Percentiles rank a stretch among this genome's conserved stretches.
phyloP scores from a whole-genome alignment of 352 stramenopile species.

The Phytophthora hibernalis region DNA sequence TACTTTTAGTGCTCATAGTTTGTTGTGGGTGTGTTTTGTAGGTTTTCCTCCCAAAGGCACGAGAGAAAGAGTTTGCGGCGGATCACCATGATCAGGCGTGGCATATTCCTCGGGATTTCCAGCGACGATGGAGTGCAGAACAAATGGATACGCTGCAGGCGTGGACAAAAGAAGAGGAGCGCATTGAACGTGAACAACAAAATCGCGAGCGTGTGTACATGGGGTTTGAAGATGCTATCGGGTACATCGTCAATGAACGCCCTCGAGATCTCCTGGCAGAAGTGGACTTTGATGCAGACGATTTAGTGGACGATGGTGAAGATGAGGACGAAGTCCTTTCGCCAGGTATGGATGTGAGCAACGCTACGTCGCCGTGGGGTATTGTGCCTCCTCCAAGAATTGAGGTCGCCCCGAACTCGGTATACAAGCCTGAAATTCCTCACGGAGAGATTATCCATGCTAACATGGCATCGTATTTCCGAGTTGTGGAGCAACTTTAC shows the following conservation, averaged over 20 bases:
- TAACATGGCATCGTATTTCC: slow-evolving; percentile 75
- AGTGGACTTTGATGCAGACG: slow-evolving; percentile 64
- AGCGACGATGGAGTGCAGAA: slow-evolving; percentile 69
- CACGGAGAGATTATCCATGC: slow-evolving; percentile 73
- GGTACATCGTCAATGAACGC: slow-evolving; percentile 76
- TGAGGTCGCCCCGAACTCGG: slow-evolving; percentile 58
- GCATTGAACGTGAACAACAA: slow-evolving; percentile 60
- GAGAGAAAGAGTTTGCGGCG: slow-evolving; percentile 26
- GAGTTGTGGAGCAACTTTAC: slow-evolving; percentile 67
- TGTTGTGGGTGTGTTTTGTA: slow-evolving; percentile 9
- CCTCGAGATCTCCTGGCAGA: slow-evolving; percentile 57
- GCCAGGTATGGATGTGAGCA: slow-evolving; percentile 29
- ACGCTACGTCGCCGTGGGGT: slow-evolving; percentile 56
- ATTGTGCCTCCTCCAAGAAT: slow-evolving; percentile 60
- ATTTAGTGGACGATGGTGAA: slow-evolving; percentile 76
- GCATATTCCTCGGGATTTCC: slow-evolving; percentile 66
- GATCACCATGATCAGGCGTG: slow-evolving; percentile 30
- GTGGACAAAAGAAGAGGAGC: slow-evolving; percentile 64
- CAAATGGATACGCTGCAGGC: slow-evolving; percentile 52
- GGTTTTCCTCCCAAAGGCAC: slow-evolving; percentile 39
- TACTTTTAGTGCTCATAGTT: not conserved
- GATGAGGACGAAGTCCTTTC: slow-evolving; percentile 55
- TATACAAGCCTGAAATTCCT: slow-evolving; percentile 64
- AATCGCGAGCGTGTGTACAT: slow-evolving; percentile 62
- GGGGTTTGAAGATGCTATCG: slow-evolving; percentile 78